Conservation (phyloP, 2,329 filamentous ascomycete genomes). For the Diaporthe eres region DNA sequence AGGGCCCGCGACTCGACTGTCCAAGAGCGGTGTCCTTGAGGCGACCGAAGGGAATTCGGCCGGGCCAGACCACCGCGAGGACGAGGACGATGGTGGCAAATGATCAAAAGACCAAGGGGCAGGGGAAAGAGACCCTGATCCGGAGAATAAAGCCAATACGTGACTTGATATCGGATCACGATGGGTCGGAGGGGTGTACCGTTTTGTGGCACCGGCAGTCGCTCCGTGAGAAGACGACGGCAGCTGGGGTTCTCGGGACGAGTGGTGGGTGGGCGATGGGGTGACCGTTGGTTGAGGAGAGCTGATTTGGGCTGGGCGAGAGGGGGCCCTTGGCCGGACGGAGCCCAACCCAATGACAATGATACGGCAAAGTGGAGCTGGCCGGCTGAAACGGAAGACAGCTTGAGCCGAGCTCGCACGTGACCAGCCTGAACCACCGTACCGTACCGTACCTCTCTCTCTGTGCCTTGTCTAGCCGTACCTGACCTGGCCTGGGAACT, state of each 20-base stretch:
- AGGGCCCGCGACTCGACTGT: slow-evolving; percentile 19
- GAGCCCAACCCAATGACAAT: slow-evolving; percentile 5
- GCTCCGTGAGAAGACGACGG: slow-evolving; percentile 35
- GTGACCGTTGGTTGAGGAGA: slow-evolving; percentile 21
- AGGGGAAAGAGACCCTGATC: slow-evolving; percentile 27
- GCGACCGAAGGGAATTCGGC: slow-evolving; percentile 19
- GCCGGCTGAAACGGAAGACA: slow-evolving; percentile 32
- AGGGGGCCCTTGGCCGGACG: slow-evolving; percentile 16
- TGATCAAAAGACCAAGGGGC: slow-evolving; percentile 31
- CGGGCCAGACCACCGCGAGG: slow-evolving; percentile 34
- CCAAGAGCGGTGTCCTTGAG: background rate
- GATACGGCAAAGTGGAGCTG: slow-evolving; percentile 32
- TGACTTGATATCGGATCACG: slow-evolving; percentile 30
- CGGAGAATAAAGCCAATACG: slow-evolving; percentile 20
- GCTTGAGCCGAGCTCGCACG: slow-evolving; percentile 2
- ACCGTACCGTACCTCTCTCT: background rate
- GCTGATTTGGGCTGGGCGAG: slow-evolving; percentile 6
- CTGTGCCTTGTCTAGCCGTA: background rate
- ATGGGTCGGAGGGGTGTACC: slow-evolving; percentile 38
- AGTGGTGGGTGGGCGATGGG: slow-evolving; percentile 23
- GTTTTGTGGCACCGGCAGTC: slow-evolving; percentile 41
- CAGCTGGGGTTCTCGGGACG: slow-evolving; percentile 29
- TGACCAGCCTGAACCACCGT: background rate
- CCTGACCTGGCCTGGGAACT: background rate
- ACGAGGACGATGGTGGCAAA: slow-evolving; percentile 26